phyloP scores from a whole-genome alignment of 2,329 filamentous ascomycete genomes.

The Furcasterigmium sp. region DNA sequence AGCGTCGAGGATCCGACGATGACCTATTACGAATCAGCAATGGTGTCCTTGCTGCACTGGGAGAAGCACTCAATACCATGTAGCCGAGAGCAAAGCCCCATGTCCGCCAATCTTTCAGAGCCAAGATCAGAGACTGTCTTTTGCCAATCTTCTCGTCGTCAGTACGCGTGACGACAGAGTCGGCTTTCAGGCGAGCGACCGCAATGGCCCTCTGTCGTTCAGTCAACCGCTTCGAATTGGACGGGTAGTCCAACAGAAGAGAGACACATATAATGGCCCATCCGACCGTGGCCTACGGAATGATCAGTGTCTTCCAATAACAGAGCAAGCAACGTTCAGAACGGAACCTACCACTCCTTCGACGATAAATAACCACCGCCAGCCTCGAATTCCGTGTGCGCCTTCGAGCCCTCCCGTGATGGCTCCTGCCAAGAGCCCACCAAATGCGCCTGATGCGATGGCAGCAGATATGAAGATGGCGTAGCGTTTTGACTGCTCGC shows the following conservation, averaged over 20 bases:
- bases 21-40: no score
- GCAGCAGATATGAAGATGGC: conserved; percentile 21
- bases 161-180: conserved; percentile 55
- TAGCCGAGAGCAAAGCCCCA: conserved; percentile 35
- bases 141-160: conserved; percentile 47
- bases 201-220: conserved; percentile 56
- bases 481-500: conserved; percentile 9
- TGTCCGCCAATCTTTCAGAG: conserved; percentile 31
- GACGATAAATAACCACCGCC: conserved; percentile 46
- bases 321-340: no score
- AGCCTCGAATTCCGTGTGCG: conserved; percentile 25
- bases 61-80: conserved; percentile 26
- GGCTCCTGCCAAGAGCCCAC: conserved; percentile 21
- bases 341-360: conserved; percentile 29
- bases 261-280: conserved; percentile 7
- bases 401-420: conserved; percentile 11
- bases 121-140: conserved; percentile 11
- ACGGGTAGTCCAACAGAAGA: conserved; percentile 12
- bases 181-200: conserved; percentile 53
- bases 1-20: conserved; percentile 24
- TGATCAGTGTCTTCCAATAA: no score
- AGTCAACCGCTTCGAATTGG: conserved; percentile 51
- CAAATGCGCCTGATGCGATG: conserved; percentile 24
- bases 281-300: conserved; percentile 6
- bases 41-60: no score